A percentile compares a stretch with the other conserved stretches of the same genome.
These are phyloP conservation scores for Colletotrichum truncatum DNA, from an alignment of 2,329 filamentous ascomycete species.

Conservation along the genomic window DNA sequence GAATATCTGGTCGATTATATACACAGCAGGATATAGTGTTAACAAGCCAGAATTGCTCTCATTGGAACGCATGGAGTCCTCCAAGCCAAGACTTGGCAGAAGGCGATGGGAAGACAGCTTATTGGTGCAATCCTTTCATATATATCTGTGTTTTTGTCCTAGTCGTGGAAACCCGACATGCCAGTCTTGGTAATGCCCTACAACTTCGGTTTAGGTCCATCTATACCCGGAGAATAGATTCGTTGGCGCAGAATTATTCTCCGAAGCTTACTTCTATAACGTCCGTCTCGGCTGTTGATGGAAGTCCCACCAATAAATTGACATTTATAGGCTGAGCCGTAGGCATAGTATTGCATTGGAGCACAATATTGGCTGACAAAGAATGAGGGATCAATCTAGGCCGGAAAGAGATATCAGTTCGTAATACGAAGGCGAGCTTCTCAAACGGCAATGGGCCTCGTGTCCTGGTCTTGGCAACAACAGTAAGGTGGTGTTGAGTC, in stretches of 20 bases:
- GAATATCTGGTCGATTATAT: neutral
- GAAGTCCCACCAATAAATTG: neutral
- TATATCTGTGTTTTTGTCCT: neutral
- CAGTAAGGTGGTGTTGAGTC: neutral
- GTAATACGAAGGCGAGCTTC: neutral
- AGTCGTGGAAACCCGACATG: neutral
- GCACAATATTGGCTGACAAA: neutral
- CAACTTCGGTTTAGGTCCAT: neutral
- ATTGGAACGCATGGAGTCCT: neutral
- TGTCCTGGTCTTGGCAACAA: neutral
- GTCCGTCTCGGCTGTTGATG: too few relatives aligned
- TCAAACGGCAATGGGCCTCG: neutral
- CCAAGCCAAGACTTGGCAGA: neutral
- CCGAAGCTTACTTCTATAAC: too few relatives aligned
- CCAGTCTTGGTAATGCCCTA: neutral
- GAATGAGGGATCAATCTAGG: neutral
- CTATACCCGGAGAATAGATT: neutral
- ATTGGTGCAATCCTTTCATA: neutral
- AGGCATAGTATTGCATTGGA: neutral
- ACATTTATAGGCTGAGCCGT: neutral
- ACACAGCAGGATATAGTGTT: neutral
- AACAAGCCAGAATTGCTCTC: rapidly evolving
- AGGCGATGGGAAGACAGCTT: neutral
- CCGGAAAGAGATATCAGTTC: neutral
- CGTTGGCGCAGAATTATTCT: neutral